Evolutionary conservation across 176 grass and related monocot species (phyloP).

Genomic region (Hsuehochloa calcarea): DNA sequence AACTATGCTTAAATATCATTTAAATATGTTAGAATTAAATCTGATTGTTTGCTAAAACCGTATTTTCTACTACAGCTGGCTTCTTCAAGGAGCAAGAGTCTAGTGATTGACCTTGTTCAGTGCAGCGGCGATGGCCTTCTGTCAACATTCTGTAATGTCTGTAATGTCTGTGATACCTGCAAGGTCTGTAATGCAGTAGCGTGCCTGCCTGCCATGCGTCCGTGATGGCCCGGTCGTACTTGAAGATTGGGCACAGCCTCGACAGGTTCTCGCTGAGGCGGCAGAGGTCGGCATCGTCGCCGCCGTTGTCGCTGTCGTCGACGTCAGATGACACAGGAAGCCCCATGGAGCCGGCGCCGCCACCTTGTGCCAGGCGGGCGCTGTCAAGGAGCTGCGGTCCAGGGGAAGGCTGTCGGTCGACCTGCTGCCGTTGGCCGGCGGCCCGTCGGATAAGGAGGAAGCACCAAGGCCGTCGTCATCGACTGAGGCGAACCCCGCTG

Average conservation of each 20-base stretch:
- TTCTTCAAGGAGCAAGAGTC: too few species aligned
- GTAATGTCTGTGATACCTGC: too few species aligned
- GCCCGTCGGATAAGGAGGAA: conserved; percentile 28
- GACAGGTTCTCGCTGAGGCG: conserved; percentile 50
- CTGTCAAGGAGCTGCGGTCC: conserved; percentile 43
- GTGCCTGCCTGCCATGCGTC: conserved; percentile 24
- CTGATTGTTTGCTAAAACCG: too few species aligned
- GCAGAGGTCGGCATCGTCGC: conserved; percentile 38
- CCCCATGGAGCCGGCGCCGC: conserved; percentile 28
- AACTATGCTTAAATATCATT: too few species aligned
- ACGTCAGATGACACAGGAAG: conserved; percentile 14
- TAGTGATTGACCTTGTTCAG: too few species aligned
- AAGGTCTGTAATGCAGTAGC: too few species aligned
- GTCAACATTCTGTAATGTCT: too few species aligned
- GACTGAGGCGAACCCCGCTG: background rate
- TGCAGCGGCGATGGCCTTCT: too few species aligned
- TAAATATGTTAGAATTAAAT: too few species aligned
- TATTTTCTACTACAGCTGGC: too few species aligned
- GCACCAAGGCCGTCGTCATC: background rate
- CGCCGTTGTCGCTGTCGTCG: conserved; percentile 11
- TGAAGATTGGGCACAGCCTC: conserved; percentile 51
- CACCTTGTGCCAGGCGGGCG: conserved; percentile 26
- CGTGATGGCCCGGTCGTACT: conserved; percentile 54
- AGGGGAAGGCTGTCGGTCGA: conserved; percentile 32
- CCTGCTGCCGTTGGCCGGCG: conserved; percentile 37